Evolutionary conservation across 2,329 filamentous ascomycete species (phyloP), one percentile per base, ranked within the genome.

Genomic region (Cadophora gregata): DNA sequence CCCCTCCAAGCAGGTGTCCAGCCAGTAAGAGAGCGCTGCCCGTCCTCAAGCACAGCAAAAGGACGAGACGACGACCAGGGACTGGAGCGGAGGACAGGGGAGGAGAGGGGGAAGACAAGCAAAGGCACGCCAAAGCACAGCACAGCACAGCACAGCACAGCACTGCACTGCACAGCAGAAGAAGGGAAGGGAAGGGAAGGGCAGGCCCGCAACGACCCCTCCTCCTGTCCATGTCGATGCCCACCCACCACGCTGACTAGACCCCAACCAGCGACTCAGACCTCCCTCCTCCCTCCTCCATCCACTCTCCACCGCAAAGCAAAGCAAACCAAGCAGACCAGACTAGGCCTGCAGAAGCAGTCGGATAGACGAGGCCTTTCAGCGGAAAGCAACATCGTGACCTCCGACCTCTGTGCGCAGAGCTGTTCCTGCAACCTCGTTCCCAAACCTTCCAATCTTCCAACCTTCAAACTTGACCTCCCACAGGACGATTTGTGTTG

Each of bases 321-420:
- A 38, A 45, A 62, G 62, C 47, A 65, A 47, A 42, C 36, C 8
- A 42, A 16, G 14, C 36, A 42, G 14, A 16, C 7, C 19, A 47
- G 42, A 47, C 42, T 8, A 10, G 51, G 36, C 62, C 16, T 47
- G 21, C 24, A 45, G 50, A 65, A 63, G 62, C 53, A 38, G 50
- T 38, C 59, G 21, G n/a, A 45, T 16, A 45, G 38, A 47, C 42
- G n/a, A 47, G 42, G 19, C 42, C 42, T n/a, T 42, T 8, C 42
- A 47, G 42, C 64, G 59, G 63, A 66, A 65, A 65, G 63, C 67
- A 70, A 65, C 67, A 64, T 69, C 63, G 65, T 69, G 63, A 67
- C 61, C 58, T 51, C 48, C 24, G 48, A 51, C 48, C 50, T 50
- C 58, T 53, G 59, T 66, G 66, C 67, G 48, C 59, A 64, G 59